phyloP scores from a whole-genome alignment of 1,284 basidiomycete genomes.

The Cutaneotrichosporon sp. region DNA sequence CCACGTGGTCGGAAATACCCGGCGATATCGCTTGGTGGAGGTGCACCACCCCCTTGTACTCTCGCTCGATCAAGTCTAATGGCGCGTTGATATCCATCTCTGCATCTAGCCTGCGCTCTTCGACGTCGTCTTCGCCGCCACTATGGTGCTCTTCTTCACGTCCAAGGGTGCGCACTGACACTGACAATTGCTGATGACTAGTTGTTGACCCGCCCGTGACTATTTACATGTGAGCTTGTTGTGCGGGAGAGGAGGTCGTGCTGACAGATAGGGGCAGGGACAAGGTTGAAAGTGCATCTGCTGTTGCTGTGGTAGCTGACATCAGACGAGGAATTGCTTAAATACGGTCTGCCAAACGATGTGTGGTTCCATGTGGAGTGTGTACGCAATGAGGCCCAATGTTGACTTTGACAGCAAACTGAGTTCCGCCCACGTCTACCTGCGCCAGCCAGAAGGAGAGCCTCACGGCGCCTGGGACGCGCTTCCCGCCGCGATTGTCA shows the following conservation, averaged over 20 bases:
- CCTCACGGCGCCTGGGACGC: constrained; percentile 64
- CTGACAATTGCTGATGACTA: constrained; percentile 12
- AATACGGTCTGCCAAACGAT: constrained; percentile 64
- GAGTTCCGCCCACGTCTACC: constrained; percentile 89
- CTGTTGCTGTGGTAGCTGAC: constrained; percentile 1
- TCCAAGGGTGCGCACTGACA: constrained; percentile 48
- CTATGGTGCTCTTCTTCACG: constrained; percentile 57
- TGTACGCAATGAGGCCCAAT: not conserved
- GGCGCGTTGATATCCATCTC: not conserved
- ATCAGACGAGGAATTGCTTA: constrained; percentile 86
- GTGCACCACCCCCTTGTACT: constrained; percentile 1
- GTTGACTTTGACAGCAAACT: constrained; percentile 62
- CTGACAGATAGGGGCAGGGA: constrained; percentile 64
- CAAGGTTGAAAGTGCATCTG: constrained; percentile 81
- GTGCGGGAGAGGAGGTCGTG: not conserved
- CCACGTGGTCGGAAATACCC: constrained; percentile 2
- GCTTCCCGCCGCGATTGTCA: constrained; percentile 72
- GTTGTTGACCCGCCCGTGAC: constrained; percentile 60
- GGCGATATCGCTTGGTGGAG: constrained; percentile 2
- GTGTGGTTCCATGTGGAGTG: constrained; percentile 58
- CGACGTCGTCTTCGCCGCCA: not conserved
- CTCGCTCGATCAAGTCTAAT: not conserved
- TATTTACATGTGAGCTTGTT: constrained; percentile 71
- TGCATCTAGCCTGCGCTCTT: not conserved
- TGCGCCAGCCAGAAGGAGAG: constrained; percentile 74